Base-by-base conservation (phyloP, 306 rosid genomes). In the Comarum palustre region DNA sequence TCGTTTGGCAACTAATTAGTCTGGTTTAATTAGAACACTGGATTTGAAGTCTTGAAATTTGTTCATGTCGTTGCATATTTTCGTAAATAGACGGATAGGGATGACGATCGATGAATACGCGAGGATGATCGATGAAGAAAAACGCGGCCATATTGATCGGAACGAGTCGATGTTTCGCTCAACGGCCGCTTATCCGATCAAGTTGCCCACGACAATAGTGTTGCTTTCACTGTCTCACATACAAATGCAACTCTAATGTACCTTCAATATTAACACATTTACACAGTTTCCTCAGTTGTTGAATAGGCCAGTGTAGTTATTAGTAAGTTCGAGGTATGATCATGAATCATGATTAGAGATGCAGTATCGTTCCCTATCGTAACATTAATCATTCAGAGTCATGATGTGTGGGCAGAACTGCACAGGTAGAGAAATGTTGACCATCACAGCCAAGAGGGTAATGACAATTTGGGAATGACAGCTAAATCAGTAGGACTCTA, bases 261-360 rank as follows among this genome's bases (percentile, higher is more conserved):
- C n/a, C n/a, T n/a, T n/a, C n/a, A n/a, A n/a, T n/a, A n/a, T n/a
- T n/a, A n/a, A n/a, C 22, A 17, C 54, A 17, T 48, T 16, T 19
- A 52, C 29, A 52, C 29, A 52, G 24, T 20, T 20, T 9, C 14
- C 16, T n/a, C 58, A 19, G 11, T 52, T 8, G 20, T 14, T 2
- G 9, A 29, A 12, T 5, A 4, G 36, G 38, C n/a, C n/a, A n/a
- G n/a, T n/a, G 11, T 27, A 4, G 64, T 58, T 4, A 25, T 25
- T 27, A 12, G 16, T 27, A 1, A 58, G 2, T 58, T 12, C 27
- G 64, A 58, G 34, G 38, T 25, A 59, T 29, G 29, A 16, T 59
- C 34, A n/a, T n/a, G 62, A 57, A 25, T 25, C 66, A 32, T 61
- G 66, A 59, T n/a, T n/a, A n/a, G n/a, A n/a, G n/a, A n/a, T n/a